Percentiles rank a stretch among this genome's conserved stretches.
Evolutionary conservation across 305 asterid species (phyloP).

Genomic region (Solanum hybrid): DNA sequence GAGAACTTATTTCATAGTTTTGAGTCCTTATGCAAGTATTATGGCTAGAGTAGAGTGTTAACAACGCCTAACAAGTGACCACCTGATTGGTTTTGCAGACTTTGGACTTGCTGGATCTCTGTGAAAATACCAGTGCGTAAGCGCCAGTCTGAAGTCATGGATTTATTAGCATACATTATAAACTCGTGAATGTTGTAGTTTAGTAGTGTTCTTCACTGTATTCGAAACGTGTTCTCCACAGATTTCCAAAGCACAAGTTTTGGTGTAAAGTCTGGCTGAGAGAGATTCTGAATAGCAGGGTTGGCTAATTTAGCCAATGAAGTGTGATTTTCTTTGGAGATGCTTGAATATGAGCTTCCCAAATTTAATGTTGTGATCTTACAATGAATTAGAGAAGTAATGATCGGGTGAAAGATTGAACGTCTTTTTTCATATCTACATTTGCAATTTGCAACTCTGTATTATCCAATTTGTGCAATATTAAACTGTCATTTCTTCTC

Average conservation of each 20-base stretch:
- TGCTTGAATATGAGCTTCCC: slow-evolving; percentile 7
- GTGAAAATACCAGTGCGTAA: slow-evolving; percentile 67
- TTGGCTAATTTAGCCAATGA: slow-evolving; percentile 38
- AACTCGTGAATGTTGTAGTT: slow-evolving; percentile 35
- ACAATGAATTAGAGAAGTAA: slow-evolving; percentile 1
- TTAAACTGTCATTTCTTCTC: neutral
- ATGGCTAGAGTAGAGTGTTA: neutral
- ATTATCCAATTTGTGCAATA: neutral
- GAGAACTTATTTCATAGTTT: neutral
- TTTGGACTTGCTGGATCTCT: slow-evolving; percentile 80
- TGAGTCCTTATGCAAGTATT: neutral
- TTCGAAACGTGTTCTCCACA: slow-evolving; percentile 21
- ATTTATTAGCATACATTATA: slow-evolving; percentile 16
- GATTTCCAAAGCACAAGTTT: slow-evolving; percentile 67
- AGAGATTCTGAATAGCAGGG: slow-evolving; percentile 14
- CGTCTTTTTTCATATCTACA: neutral
- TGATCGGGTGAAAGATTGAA: neutral
- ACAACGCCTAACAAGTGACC: neutral
- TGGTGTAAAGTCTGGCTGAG: slow-evolving; percentile 41
- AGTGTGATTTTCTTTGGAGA: slow-evolving; percentile 13
- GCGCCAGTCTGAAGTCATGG: slow-evolving; percentile 3
- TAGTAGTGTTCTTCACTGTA: slow-evolving; percentile 14
- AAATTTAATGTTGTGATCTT: neutral
- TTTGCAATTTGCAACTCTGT: neutral
- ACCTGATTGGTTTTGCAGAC: slow-evolving; percentile 42